A percentile compares a stretch with the other conserved stretches of the same genome.
phyloP scores from a whole-genome alignment of 352 stramenopile genomes.

The Saprolegnia parasitica region DNA sequence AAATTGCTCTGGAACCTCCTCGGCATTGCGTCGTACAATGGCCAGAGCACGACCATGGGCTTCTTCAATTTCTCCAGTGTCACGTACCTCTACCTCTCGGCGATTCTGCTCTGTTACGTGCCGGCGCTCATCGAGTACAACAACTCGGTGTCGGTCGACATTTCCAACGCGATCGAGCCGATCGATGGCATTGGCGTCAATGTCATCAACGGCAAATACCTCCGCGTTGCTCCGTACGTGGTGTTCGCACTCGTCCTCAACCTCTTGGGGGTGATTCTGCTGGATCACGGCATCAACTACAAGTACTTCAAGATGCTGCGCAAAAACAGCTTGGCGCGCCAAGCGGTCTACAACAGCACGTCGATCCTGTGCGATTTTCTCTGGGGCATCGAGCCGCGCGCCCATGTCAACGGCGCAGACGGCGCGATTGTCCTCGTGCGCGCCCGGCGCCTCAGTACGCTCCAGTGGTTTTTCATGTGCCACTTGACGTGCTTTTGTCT shows the following conservation, averaged over 20 bases:
- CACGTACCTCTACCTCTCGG: conserved; percentile 9
- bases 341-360: conserved; percentile 18
- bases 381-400: too few species aligned
- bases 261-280: background rate
- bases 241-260: background rate
- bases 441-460: conserved; percentile 7
- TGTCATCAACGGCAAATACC: background rate
- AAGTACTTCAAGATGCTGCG: background rate
- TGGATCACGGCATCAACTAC: conserved; percentile 9
- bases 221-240: background rate
- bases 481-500: conserved; percentile 14
- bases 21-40: conserved; percentile 1
- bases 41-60: background rate
- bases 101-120: conserved; percentile 19
- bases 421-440: background rate
- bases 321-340: conserved; percentile 16
- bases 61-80: conserved; percentile 8
- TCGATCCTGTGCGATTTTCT: conserved; percentile 12
- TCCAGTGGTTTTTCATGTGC: conserved; percentile 17
- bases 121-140: conserved; percentile 21
- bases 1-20: conserved; percentile 6
- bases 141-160: background rate
- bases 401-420: background rate
- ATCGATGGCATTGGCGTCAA: background rate
- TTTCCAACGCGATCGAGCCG: background rate